Evolutionary conservation across 805 yeast genomes (phyloP).

Genomic region (Myxozyma melibiosi): DNA sequence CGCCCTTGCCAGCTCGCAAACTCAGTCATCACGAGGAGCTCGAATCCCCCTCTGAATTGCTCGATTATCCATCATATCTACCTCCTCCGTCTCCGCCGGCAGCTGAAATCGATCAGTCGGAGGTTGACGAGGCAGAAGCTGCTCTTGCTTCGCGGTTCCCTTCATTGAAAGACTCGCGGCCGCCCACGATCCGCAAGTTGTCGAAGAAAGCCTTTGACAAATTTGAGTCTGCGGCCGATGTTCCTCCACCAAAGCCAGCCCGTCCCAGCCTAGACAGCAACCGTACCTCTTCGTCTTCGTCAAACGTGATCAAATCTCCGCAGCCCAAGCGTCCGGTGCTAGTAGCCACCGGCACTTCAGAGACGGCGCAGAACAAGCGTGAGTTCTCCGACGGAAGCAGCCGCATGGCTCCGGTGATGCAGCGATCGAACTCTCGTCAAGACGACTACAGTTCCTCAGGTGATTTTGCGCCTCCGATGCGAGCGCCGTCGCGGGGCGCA

Average conservation of each 20-base stretch:
- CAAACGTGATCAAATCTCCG: conserved; percentile 12
- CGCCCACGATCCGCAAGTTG: neutral
- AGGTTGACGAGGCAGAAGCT: conserved; percentile 17
- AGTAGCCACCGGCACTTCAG: conserved; percentile 2
- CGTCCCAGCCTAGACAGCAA: conserved; percentile 14
- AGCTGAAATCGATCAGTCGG: conserved; percentile 4
- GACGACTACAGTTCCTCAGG: conserved; percentile 1
- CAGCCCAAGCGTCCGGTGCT: conserved; percentile 19
- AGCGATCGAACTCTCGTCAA: neutral
- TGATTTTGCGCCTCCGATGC: conserved; percentile 9
- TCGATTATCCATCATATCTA: conserved; percentile 18
- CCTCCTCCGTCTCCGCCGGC: conserved; percentile 22
- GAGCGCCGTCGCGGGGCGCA: conserved; percentile 24
- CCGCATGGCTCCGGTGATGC: neutral
- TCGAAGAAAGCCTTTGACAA: conserved; percentile 11
- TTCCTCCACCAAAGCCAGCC: neutral
- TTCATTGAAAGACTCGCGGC: neutral
- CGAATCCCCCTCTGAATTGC: conserved; percentile 14
- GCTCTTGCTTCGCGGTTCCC: conserved; percentile 14
- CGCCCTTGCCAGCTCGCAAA: conserved; percentile 1
- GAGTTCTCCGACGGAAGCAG: conserved; percentile 13
- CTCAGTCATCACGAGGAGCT: neutral
- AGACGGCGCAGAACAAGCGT: neutral
- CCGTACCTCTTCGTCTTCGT: conserved; percentile 4
- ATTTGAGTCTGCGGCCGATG: neutral